Base-by-base conservation (phyloP, 2,329 filamentous ascomycete species). In the Phialophora chinensis region DNA sequence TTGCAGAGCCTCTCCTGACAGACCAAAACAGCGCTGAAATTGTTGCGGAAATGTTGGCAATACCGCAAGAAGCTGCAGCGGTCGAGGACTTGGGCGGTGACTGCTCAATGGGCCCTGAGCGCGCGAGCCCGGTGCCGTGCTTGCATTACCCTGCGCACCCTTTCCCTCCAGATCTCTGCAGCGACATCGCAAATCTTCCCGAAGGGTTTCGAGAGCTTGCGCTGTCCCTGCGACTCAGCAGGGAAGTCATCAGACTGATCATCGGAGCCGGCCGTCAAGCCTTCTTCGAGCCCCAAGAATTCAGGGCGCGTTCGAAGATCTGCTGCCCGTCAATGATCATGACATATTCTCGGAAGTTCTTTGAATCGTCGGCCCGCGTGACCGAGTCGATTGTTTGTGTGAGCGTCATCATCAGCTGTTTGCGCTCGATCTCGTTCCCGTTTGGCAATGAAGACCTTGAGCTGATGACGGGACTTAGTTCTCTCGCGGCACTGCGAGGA, bases 151-250 rank as follows among this genome's bases (percentile, higher is more conserved):
- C 61, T 12, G 17, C 17, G 4, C 61, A 63, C 38, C 61, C 61
- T 12, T 63, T 57, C 31, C 61, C 61, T 12, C 52, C 52, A 27
- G 52, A 44, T 23, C 52, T 63, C 29, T 63, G 61, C 27, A 20
- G n/a, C 47, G 53, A 38, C 54, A 44, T 63, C 42, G 33, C 61
- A 14, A 49, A 49, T 12, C 50, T 63, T 17, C 53, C 61, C 25
- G 38, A 56, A 33, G 61, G 61, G 20, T 63, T 63, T 42, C 31
- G 50, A 11, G 61, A 63, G 23, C 52, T 63, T 12, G 61, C 61
- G 2, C 23, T 63, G 31, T 50, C 47, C 27, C 33, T 25, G 11
- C 38, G 20, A n/a, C n/a, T 63, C 14, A 57, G 52, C 50, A 54
- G 29, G 20, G 61, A 63, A 29, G 52, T 63, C 10, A 58, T 57